Evolutionary conservation across 73 alveolate species (phyloP).

Genomic region (Diophrys sp.): DNA sequence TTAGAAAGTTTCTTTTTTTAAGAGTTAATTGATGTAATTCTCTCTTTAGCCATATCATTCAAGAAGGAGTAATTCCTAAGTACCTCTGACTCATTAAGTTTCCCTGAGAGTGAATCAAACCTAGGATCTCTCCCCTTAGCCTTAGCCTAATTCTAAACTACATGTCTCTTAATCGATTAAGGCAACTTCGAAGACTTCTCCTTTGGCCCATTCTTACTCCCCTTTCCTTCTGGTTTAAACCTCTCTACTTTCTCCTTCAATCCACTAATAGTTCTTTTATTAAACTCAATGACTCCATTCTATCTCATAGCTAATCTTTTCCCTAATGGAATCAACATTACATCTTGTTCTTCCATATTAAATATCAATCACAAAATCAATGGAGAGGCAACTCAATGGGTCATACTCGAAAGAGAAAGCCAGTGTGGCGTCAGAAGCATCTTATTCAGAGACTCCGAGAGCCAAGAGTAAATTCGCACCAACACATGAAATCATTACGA

Average conservation of each 20-base stretch:
- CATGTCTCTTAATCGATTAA: background rate
- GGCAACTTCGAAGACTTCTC: background rate
- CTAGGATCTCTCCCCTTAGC: background rate
- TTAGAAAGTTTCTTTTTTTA: background rate
- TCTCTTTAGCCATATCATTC: background rate
- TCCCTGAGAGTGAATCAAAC: background rate
- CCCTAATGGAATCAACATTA: background rate
- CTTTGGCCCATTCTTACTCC: background rate
- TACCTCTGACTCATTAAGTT: background rate
- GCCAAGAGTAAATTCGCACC: background rate
- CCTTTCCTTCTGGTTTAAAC: background rate
- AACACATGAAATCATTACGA: background rate
- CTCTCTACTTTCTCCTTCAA: background rate
- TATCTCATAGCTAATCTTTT: background rate
- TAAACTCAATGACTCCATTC: background rate
- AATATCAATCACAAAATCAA: background rate
- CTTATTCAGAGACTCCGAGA: no score
- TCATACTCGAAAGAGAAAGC: no score
- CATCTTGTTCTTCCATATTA: background rate
- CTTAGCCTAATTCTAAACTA: background rate
- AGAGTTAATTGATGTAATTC: background rate
- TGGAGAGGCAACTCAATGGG: background rate
- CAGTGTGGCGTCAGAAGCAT: no score
- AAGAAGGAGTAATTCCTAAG: background rate
- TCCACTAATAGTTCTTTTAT: background rate